Evolutionary conservation across 331 rosid species (phyloP).

Genomic region (Pyracantha coccinea): DNA sequence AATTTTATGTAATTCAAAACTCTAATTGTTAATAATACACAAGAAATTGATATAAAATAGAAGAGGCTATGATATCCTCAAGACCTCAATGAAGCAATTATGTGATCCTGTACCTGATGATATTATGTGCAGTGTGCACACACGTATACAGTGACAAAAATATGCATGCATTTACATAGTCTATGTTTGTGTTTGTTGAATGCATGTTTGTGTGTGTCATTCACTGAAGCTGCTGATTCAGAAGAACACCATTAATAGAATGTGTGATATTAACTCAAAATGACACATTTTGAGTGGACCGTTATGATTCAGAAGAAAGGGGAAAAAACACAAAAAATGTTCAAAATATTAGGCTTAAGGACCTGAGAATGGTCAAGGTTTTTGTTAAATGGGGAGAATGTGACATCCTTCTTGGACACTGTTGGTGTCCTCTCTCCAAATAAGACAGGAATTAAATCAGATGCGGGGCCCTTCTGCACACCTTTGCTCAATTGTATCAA

Average conservation of each 20-base stretch:
- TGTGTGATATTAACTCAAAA: neutral
- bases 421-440: slow-evolving; percentile 85
- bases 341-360: slow-evolving; percentile 13
- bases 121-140: neutral
- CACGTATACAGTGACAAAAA: neutral
- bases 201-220: neutral
- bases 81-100: neutral
- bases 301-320: neutral
- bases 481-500: slow-evolving; percentile 89
- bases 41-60: neutral
- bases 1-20: neutral
- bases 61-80: neutral
- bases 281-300: neutral
- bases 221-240: neutral
- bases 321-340: neutral
- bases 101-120: neutral
- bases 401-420: slow-evolving; percentile 66
- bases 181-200: neutral
- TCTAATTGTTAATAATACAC: neutral
- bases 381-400: slow-evolving; percentile 57
- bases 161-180: neutral
- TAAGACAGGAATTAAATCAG: slow-evolving; percentile 78
- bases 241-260: neutral
- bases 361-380: slow-evolving; percentile 97
- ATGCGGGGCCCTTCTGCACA: slow-evolving; percentile 87